Base-by-base conservation (phyloP, 352 stramenopile genomes). In the Globisporangium nagaii region DNA sequence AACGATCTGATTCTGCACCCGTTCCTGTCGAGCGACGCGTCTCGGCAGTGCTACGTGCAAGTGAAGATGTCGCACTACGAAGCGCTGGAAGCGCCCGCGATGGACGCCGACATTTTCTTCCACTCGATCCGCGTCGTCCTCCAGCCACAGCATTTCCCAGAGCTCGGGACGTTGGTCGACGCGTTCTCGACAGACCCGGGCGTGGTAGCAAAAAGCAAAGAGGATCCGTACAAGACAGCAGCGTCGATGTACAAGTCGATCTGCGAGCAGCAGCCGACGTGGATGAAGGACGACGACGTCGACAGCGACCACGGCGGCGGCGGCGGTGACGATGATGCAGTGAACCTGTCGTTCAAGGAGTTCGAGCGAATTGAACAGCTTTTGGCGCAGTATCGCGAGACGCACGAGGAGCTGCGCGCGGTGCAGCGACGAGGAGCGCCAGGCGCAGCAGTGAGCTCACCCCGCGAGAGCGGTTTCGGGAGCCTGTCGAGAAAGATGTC, bases 341-440 rank as follows among this genome's bases (percentile, higher is more conserved):
- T 88, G 10, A 86, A 84, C 27, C 62, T 95, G 24, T 93, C 81
- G 11, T 71, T 90, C 13, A 78, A 71, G 22, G 85, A 93, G 36
- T 95, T 95, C 40, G 69, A 93, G 53, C 79, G 85, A 15, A 95
- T 95, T 39, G 85, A 95, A 34, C 75, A 90, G 44, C 62, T 95
- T 0, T 57, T 95, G 11, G 40, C 79, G 15, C 79, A 93, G 17
- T 95, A 95, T 62, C 81, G 84, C 6, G 68, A 87, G 40, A 92
- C 78, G 0, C 75, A 89, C 20, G 66, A 91, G 32, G 81, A 91
- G 17, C 43, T 94, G 13, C 62, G 70, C 39, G 58, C 40, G 22
- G 62, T 68, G 2, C 59, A 66, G 25, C 63, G 62, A 22, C 58
- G 50, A 44, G 13, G 44, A 2, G 32, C 19, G 12, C 42, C 28